Conservation (phyloP, 2,329 filamentous ascomycete genomes). For the Hysterium pulicare region DNA sequence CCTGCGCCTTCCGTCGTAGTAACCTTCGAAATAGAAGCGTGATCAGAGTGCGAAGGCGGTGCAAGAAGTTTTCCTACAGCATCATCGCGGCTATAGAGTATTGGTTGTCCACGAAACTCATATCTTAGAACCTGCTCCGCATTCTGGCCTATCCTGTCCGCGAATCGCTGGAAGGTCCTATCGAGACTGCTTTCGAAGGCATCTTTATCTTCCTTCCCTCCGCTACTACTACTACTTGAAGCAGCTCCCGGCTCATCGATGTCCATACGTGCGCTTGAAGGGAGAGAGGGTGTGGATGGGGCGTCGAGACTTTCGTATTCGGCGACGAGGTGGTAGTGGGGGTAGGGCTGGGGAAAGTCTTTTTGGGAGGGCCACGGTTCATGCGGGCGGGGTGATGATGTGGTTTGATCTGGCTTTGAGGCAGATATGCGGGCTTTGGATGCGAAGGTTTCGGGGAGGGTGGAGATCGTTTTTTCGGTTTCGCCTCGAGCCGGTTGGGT, state of each 20-base stretch:
- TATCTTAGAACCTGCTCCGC: slow-evolving; percentile 51
- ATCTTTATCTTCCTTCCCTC: slow-evolving; percentile 44
- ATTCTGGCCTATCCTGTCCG: slow-evolving; percentile 50
- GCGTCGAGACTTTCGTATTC: slow-evolving; percentile 83
- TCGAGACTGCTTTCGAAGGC: slow-evolving; percentile 49
- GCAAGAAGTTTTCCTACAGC: slow-evolving; percentile 64
- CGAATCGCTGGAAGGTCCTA: slow-evolving; percentile 50
- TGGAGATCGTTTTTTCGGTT: slow-evolving; percentile 32
- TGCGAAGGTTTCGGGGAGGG: slow-evolving; percentile 72
- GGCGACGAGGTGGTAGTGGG: slow-evolving; percentile 75
- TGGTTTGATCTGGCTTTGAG: slow-evolving; percentile 21
- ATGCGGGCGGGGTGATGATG: slow-evolving; percentile 39
- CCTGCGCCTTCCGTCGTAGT: slow-evolving; percentile 30
- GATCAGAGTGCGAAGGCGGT: slow-evolving; percentile 20
- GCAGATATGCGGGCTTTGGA: slow-evolving; percentile 61
- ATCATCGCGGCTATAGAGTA: slow-evolving; percentile 80
- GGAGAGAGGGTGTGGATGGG: slow-evolving; percentile 49
- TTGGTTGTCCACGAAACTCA: slow-evolving; percentile 46
- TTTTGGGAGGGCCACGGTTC: slow-evolving; percentile 73
- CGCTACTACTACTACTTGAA: slow-evolving; percentile 20
- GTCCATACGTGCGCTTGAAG: slow-evolving; percentile 44
- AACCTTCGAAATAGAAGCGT: slow-evolving; percentile 25
- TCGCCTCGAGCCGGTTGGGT: slow-evolving; percentile 22
- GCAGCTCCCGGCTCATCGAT: slow-evolving; percentile 28
- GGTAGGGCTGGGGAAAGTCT: slow-evolving; percentile 67